Percentiles rank a stretch among this genome's conserved stretches.
These are phyloP conservation scores for Chaetomium sp. DNA, from an alignment of 2,329 filamentous ascomycete species.

Conservation along the genomic window DNA sequence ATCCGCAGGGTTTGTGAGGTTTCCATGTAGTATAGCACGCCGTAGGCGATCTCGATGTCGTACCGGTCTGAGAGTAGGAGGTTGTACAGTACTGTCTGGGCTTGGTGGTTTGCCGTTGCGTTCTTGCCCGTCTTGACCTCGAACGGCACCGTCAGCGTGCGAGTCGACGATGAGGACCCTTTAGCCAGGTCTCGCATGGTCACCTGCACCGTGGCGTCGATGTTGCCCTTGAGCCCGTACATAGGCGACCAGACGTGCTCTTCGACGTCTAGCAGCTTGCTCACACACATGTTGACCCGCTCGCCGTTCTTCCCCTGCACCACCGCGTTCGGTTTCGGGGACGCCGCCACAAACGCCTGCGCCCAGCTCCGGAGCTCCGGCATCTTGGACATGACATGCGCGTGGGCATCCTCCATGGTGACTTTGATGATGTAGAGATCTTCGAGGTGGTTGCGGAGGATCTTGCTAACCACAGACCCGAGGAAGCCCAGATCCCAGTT, in stretches of 20 bases:
- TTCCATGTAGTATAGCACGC: slow-evolving; percentile 92
- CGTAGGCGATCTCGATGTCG: slow-evolving; percentile 83
- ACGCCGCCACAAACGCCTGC: slow-evolving; percentile 64
- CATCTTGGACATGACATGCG: slow-evolving; percentile 79
- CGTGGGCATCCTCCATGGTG: slow-evolving; percentile 62
- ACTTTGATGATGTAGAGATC: slow-evolving; percentile 84
- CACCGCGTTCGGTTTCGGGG: slow-evolving; percentile 59
- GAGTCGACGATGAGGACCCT: slow-evolving; percentile 30
- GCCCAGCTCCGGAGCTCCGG: slow-evolving; percentile 79
- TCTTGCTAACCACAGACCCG: slow-evolving; percentile 56
- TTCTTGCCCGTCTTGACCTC: slow-evolving; percentile 93
- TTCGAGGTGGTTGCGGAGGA: slow-evolving; percentile 74
- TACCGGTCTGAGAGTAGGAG: slow-evolving; percentile 89
- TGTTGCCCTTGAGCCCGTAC: slow-evolving; percentile 95
- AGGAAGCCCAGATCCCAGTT: slow-evolving; percentile 69
- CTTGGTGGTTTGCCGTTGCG: slow-evolving; percentile 74
- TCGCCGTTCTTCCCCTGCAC: slow-evolving; percentile 74
- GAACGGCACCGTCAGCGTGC: slow-evolving; percentile 78
- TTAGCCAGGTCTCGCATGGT: slow-evolving; percentile 62
- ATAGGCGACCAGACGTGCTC: slow-evolving; percentile 98
- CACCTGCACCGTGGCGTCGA: slow-evolving; percentile 92
- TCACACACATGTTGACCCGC: slow-evolving; percentile 75
- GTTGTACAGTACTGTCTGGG: slow-evolving; percentile 92
- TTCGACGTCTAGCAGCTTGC: slow-evolving; percentile 90
- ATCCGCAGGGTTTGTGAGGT: slow-evolving; percentile 80